Evolutionary conservation across 345 rosid genomes (phyloP).

Genomic region (Euclidium syriacum): DNA sequence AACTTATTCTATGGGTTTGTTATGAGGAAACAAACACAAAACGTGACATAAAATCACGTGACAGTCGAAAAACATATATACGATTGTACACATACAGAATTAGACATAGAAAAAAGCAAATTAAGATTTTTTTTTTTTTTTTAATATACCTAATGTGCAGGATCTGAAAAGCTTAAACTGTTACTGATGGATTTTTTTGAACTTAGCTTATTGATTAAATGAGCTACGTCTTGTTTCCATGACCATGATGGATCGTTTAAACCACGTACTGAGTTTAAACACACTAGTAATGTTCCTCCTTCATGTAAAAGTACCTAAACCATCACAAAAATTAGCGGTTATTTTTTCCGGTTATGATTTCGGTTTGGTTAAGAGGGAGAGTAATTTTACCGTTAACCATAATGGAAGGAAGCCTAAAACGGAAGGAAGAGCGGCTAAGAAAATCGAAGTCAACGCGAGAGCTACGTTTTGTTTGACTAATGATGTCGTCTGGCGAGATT

Average conservation of each 20-base stretch:
- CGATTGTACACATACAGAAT: not conserved
- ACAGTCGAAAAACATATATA: slow-evolving; percentile 2
- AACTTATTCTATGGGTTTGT: slow-evolving; percentile 8
- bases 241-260: slow-evolving; percentile 86
- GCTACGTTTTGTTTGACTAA: slow-evolving; percentile 94
- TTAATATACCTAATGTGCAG: slow-evolving; percentile 30
- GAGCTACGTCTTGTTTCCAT: slow-evolving; percentile 58
- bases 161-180: slow-evolving; percentile 15
- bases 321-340: not conserved
- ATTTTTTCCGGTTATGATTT: too few species aligned
- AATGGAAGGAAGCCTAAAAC: slow-evolving; percentile 85
- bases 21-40: not conserved
- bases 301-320: slow-evolving; percentile 86
- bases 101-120: not conserved
- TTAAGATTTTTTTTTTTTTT: too few species aligned
- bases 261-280: slow-evolving; percentile 79
- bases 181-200: slow-evolving; percentile 7
- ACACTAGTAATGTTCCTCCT: slow-evolving; percentile 89
- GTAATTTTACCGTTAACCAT: slow-evolving; percentile 78
- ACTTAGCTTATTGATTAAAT: slow-evolving; percentile 33
- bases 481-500: slow-evolving; percentile 81
- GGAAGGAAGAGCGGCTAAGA: slow-evolving; percentile 78
- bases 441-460: slow-evolving; percentile 66
- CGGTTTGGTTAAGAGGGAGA: too few species aligned
- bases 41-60: slow-evolving; percentile 9